Conservation (phyloP, 2,329 filamentous ascomycete species). For the Cordyceps militaris region DNA sequence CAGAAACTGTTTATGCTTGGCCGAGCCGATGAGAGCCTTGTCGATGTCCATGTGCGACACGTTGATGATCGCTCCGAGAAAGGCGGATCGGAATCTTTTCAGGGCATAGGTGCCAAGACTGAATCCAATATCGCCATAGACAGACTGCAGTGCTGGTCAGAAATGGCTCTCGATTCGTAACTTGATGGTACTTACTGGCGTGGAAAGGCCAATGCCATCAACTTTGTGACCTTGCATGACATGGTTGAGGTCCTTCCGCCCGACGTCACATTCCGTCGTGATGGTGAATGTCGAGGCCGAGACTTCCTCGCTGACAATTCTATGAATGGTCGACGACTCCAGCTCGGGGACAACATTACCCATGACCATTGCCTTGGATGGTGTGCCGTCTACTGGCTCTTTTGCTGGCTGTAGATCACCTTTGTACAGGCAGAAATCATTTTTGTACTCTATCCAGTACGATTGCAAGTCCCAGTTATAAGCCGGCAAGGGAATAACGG, state of each 20-base stretch:
- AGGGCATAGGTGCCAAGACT: neutral
- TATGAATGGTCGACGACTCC: neutral
- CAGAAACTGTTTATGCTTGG: neutral
- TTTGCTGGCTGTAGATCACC: neutral
- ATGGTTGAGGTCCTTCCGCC: neutral
- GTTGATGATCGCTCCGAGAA: neutral
- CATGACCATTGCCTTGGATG: neutral
- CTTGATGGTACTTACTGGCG: neutral
- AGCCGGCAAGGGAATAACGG: neutral
- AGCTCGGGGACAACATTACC: neutral
- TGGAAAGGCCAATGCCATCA: neutral
- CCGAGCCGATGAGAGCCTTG: neutral
- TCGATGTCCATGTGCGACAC: neutral
- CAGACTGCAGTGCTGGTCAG: neutral
- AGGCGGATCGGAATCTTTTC: neutral
- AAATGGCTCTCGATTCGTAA: neutral
- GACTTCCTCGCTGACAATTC: neutral
- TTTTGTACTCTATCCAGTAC: neutral
- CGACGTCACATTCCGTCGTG: neutral
- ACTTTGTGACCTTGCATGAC: neutral
- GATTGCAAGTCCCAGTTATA: neutral
- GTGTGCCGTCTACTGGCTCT: neutral
- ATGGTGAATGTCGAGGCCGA: neutral
- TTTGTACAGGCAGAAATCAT: neutral
- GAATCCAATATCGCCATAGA: neutral